These are phyloP conservation scores for Vigna radiata DNA, from an alignment of 306 rosid species.

Conservation along the genomic window DNA sequence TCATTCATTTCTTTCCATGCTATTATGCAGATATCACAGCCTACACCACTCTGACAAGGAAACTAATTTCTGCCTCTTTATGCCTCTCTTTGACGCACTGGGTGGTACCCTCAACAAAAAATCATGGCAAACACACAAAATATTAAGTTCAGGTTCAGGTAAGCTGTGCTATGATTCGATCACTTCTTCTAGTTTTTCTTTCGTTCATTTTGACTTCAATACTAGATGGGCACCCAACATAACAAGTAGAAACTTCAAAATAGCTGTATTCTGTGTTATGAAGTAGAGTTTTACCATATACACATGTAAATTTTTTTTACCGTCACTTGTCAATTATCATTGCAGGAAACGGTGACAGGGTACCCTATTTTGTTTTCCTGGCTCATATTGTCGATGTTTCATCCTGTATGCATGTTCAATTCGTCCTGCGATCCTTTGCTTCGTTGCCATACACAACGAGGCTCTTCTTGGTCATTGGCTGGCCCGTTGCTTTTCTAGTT, in stretches of 20 bases:
- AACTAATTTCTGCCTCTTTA: slow-evolving; percentile 93
- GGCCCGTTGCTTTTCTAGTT: slow-evolving; percentile 44
- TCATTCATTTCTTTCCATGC: slow-evolving; percentile 26
- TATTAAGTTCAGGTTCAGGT: slow-evolving; percentile 68
- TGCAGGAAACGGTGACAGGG: slow-evolving; percentile 62
- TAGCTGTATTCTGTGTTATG: neutral
- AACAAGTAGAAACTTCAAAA: neutral
- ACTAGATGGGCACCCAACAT: neutral
- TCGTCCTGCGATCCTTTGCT: slow-evolving; percentile 59
- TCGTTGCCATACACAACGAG: slow-evolving; percentile 64
- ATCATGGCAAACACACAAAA: slow-evolving; percentile 79
- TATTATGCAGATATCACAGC: slow-evolving; percentile 74
- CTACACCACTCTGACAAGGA: slow-evolving; percentile 79
- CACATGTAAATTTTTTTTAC: too few species aligned
- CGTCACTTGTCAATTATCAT: neutral
- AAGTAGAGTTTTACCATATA: neutral
- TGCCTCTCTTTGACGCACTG: slow-evolving; percentile 90
- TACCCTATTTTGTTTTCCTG: slow-evolving; percentile 87
- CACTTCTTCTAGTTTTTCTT: neutral
- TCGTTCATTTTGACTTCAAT: slow-evolving; percentile 7
- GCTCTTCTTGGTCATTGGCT: slow-evolving; percentile 51
- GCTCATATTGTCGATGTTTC: slow-evolving; percentile 88
- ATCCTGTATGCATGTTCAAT: slow-evolving; percentile 66
- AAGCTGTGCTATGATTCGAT: neutral
- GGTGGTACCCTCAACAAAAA: slow-evolving; percentile 72